Percentiles rank a stretch among this genome's conserved stretches.
Conservation (phyloP, 2,329 filamentous ascomycete genomes). For the Xylariaceae sp. region DNA sequence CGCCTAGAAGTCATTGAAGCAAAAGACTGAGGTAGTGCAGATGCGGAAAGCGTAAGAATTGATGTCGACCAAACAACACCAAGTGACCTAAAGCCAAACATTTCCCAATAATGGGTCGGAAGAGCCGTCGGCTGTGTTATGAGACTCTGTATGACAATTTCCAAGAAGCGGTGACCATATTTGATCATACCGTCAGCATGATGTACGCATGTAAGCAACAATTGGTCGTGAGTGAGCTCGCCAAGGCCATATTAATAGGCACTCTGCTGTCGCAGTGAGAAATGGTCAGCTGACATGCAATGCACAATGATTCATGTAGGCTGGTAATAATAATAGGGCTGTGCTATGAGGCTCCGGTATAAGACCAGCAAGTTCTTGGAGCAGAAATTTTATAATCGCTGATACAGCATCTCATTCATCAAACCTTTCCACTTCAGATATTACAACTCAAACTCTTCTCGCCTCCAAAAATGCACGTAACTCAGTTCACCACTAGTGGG, state of each 20-base stretch:
- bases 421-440: neutral
- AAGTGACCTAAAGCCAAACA: too few species aligned
- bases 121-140: too few species aligned
- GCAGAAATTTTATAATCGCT: neutral
- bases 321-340: too few species aligned
- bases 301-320: constrained; percentile 4
- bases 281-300: constrained; percentile 14
- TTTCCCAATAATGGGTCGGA: too few species aligned
- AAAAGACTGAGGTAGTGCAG: too few species aligned
- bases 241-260: neutral
- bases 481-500: constrained; percentile 17
- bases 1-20: too few species aligned
- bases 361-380: too few species aligned
- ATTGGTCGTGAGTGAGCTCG: neutral
- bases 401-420: neutral
- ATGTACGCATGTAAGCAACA: neutral
- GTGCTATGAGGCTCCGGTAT: too few species aligned
- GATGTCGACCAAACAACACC: too few species aligned
- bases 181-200: neutral
- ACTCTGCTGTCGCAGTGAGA: constrained; percentile 7
- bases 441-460: neutral
- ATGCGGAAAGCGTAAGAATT: too few species aligned
- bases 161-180: neutral
- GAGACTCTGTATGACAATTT: neutral
- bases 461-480: constrained; percentile 14